Base-by-base conservation (phyloP, 805 yeast genomes). In the Ogataea pini region DNA sequence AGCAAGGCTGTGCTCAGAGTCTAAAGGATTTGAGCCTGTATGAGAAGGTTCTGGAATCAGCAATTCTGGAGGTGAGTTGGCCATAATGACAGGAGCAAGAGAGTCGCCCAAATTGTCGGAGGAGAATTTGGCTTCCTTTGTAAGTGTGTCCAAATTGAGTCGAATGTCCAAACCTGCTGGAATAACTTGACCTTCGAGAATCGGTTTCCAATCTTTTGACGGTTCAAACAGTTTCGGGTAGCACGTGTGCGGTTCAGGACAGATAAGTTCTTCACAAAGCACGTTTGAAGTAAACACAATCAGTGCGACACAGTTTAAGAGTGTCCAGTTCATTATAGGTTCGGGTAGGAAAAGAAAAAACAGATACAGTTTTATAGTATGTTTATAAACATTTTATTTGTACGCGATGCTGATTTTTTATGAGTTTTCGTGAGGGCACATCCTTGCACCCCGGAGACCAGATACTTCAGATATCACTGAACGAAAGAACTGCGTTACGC, bases 91-190 rank as follows among this genome's bases (percentile, higher is more conserved):
- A 12, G 20, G 17, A 17, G 20, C 18, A 17, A 8, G 4, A n/a
- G 36, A 4, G 25, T 29, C 56, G 25, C 25, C 25, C 44, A 48
- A 9, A 49, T 55, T 8, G 48, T 56, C 7, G 40, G 55, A 22
- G 80, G 56, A 4, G n/a, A 85, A 51, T 55, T 81, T 86, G 1
- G 96, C 97, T 64, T 85, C 86, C 57, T 77, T 80, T 22, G 69
- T 65, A 16, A 85, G 83, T 0, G 90, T 82, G n/a, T 84, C 88
- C 48, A 90, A 67, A 62, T 89, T 84, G 56, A 91, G 58, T 54
- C 88, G 73, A 10, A 90, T 80, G 64, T 87, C 91, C 28, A 87
- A 67, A 0, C 97, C 98, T 6, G 78, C 79, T 0, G 97, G 96
- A 3, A 91, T 74, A 7, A 77, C 74, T 59, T 89, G 96, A n/a